Conservation (phyloP, 1,139 yeast species). For the Zygoascus sp. region DNA sequence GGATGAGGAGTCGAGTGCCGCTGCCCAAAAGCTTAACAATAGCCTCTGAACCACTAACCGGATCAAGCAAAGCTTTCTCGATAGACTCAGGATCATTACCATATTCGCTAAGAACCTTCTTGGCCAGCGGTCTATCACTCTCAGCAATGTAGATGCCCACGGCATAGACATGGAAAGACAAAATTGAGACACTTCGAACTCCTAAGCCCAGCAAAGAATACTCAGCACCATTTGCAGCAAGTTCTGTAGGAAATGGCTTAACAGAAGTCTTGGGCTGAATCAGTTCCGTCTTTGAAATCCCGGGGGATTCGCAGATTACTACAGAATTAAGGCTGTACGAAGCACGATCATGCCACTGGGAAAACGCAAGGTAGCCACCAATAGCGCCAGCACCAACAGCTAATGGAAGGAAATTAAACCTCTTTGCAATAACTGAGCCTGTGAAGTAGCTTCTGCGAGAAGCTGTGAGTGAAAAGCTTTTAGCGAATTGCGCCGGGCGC, state of each 20-base stretch:
- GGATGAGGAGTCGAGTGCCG: constrained; percentile 60
- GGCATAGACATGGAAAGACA: constrained; percentile 82
- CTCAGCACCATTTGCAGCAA: constrained; percentile 28
- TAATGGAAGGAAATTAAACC: not conserved
- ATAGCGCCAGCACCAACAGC: not conserved
- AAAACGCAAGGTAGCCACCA: not conserved
- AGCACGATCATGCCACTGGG: not conserved
- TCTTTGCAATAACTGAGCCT: not conserved
- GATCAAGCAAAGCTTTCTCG: constrained; percentile 50
- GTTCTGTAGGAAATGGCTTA: constrained; percentile 31
- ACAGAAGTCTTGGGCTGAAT: constrained; percentile 35
- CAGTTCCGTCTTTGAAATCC: not conserved
- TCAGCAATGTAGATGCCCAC: constrained; percentile 71
- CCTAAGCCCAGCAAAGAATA: constrained; percentile 71
- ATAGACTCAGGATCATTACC: constrained; percentile 25
- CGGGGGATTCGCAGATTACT: not conserved
- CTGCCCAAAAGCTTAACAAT: constrained; percentile 53
- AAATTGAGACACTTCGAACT: constrained; percentile 73
- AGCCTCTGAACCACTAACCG: constrained; percentile 50
- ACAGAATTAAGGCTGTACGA: not conserved
- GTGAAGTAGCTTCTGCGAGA: not conserved
- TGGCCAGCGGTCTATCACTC: constrained; percentile 49
- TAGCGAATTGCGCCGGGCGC: not conserved
- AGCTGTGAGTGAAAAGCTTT: not conserved
- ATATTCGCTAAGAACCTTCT: constrained; percentile 41